phyloP scores from a whole-genome alignment of 2,329 filamentous ascomycete genomes.

The Beauveria varroae region DNA sequence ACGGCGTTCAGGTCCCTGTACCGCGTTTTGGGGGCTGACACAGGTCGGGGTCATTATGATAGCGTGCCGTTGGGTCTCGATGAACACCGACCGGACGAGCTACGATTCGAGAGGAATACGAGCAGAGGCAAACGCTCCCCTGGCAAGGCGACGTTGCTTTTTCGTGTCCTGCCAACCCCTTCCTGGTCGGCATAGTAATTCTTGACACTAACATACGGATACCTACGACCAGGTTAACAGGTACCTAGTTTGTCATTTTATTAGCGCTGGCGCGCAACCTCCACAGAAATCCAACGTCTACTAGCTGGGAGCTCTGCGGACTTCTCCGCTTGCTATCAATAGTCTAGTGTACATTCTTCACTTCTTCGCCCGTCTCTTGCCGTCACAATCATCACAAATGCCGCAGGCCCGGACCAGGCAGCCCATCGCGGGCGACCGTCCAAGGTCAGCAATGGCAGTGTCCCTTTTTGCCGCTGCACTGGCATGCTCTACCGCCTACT shows the following conservation, averaged over 20 bases:
- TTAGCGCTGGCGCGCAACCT: not conserved
- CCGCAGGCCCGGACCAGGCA: not conserved
- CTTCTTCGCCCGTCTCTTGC: no score
- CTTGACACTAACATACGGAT: no score
- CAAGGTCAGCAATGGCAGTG: not conserved
- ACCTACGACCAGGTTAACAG: no score
- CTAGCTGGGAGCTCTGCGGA: not conserved
- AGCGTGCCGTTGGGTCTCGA: not conserved
- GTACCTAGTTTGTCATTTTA: no score
- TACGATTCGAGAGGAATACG: not conserved
- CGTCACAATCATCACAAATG: not conserved
- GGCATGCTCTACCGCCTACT: not conserved
- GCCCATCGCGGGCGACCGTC: not conserved
- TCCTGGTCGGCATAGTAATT: not conserved
- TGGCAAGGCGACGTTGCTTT: not conserved
- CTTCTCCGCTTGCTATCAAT: not conserved
- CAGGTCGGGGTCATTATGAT: not conserved
- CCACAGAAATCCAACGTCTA: not conserved
- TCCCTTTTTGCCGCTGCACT: not conserved
- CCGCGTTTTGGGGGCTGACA: not conserved
- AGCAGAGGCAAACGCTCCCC: not conserved
- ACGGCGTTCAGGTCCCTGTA: constrained; percentile 9
- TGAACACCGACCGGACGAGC: not conserved
- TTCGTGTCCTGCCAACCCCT: not conserved
- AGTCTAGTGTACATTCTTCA: no score